Base-by-base conservation (phyloP, 2,329 filamentous ascomycete genomes). In the Phialophora verrucosa region DNA sequence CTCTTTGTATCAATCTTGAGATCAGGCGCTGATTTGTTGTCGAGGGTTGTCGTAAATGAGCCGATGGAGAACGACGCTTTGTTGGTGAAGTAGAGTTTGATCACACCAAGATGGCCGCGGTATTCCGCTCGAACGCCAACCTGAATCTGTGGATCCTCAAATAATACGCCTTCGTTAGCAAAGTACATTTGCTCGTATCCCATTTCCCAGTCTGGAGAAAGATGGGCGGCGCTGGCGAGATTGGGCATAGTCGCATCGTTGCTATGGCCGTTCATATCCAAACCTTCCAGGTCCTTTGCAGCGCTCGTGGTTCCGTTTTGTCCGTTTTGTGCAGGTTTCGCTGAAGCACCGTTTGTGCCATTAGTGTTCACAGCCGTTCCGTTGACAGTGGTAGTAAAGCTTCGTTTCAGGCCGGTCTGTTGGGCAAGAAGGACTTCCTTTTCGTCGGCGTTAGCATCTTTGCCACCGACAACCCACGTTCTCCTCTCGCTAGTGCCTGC, bases 401-500 rank as follows among this genome's bases (percentile, higher is more conserved):
- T 90, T 72, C 94, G 89, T 81, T 94, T 96, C 64, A 97, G 84
- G 12, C 91, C 91, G 11, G 89, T 89, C 68, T 90, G 90, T 78
- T 95, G 92, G 32, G 89, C 89, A 79, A 97, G 86, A 69, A 87
- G 88, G 66, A 96, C 87, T 76, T 97, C 93, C 63, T 88, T 86
- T 53, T 88, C 83, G 75, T 96, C 92, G 1, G 88, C 83, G 76
- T 97, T 97, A 64, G 93, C 94, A 76, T 96, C 93, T 80, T 97
- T 97, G 67, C 93, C 94, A 69, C 94, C 94, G n/a, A 98, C 91
- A 29, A 97, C 90, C 95, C 95, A 99, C 1, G 95, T 98, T 68
- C 94, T 88, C 81, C 96, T 96, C 78, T 99, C 95, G 76, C 92
- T 96, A 14, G 92, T 95, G 67, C 91, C 91, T 56, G 91, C 91